These are phyloP conservation scores for Botrytis squamosa DNA, from an alignment of 2,329 filamentous ascomycete genomes.

Conservation along the genomic window DNA sequence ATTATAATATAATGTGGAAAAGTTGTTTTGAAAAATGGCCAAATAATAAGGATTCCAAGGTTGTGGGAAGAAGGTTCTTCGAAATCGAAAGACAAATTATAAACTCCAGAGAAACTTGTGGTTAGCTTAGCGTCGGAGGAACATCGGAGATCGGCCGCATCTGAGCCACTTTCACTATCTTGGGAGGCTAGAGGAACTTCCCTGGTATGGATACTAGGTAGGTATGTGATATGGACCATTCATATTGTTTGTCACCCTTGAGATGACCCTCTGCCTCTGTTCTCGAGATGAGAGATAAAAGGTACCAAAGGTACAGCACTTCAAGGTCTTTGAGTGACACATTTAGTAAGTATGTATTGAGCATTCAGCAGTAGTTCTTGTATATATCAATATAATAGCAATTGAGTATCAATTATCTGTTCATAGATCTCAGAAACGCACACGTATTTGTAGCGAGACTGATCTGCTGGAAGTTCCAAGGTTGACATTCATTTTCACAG, in stretches of 20 bases:
- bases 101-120: too few relatives aligned
- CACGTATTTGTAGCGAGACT: too few relatives aligned
- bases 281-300: background rate
- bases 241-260: background rate
- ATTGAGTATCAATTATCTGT: background rate
- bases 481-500: background rate
- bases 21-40: background rate
- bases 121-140: conserved; percentile 1
- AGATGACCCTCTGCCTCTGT: background rate
- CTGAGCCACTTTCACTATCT: background rate
- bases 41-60: background rate
- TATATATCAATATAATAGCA: background rate
- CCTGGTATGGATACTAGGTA: too few relatives aligned
- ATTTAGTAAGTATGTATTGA: background rate
- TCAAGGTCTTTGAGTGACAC: background rate
- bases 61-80: background rate
- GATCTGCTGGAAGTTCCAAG: background rate
- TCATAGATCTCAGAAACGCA: too few relatives aligned
- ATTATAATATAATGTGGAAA: background rate
- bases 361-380: background rate
- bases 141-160: background rate
- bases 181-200: background rate
- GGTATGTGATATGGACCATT: background rate
- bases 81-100: background rate
- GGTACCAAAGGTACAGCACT: background rate